A percentile compares a stretch with the other conserved stretches of the same genome.
phyloP scores from a whole-genome alignment of 495 filamentous ascomycete genomes.

The Filosporella fistucella region DNA sequence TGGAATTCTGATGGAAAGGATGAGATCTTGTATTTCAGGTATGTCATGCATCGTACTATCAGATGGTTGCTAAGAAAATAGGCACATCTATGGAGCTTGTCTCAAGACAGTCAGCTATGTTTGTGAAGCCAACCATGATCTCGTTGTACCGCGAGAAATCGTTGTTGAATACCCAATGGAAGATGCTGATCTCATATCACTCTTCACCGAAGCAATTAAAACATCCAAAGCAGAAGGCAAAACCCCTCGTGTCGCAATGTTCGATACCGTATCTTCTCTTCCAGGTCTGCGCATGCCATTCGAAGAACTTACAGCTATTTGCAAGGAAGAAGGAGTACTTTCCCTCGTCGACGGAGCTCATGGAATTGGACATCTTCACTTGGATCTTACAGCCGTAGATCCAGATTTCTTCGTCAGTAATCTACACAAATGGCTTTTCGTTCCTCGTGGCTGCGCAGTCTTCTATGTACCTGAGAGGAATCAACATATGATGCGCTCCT shows the following conservation, averaged over 20 bases:
- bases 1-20: constrained; percentile 49
- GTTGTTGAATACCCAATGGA: constrained; percentile 51
- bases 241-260: constrained; percentile 58
- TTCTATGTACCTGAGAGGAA: constrained; percentile 73
- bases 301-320: constrained; percentile 56
- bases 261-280: constrained; percentile 70
- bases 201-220: constrained; percentile 45
- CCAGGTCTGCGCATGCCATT: constrained; percentile 80
- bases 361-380: constrained; percentile 68
- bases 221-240: constrained; percentile 37
- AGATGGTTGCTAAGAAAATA: not conserved
- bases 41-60: constrained; percentile 8
- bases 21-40: constrained; percentile 59
- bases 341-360: constrained; percentile 72
- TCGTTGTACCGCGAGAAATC: constrained; percentile 34
- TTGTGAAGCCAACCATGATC: constrained; percentile 42
- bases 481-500: constrained; percentile 68
- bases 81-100: constrained; percentile 64
- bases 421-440: constrained; percentile 88
- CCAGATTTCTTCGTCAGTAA: constrained; percentile 85
- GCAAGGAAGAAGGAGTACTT: constrained; percentile 58
- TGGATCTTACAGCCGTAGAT: constrained; percentile 59
- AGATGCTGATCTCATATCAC: constrained; percentile 50
- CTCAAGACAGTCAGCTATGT: constrained; percentile 66
- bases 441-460: constrained; percentile 74